Evolutionary conservation across 768 basidiomycete genomes (phyloP).

Genomic region (Boletus rubescentipes): DNA sequence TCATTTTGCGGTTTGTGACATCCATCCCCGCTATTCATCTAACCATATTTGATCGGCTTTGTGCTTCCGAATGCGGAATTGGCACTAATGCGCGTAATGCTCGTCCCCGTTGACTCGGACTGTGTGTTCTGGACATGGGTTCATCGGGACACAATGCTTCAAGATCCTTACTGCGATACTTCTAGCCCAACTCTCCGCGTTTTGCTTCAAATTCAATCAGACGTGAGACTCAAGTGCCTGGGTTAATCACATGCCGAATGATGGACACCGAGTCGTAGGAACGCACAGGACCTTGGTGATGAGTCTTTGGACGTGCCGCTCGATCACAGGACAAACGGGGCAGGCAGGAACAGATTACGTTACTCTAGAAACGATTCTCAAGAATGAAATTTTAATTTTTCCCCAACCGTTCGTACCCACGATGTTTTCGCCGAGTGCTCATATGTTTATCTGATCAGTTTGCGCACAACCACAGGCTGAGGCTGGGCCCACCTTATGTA

Average conservation of each 20-base stretch:
- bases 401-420: conserved; percentile 10
- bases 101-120: neutral
- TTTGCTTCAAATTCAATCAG: neutral
- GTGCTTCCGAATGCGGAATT: conserved; percentile 1
- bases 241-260: conserved; percentile 6
- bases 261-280: neutral
- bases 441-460: conserved; percentile 13
- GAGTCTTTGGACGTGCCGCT: neutral
- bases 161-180: neutral
- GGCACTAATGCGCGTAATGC: neutral
- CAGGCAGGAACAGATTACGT: neutral
- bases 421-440: conserved; percentile 2
- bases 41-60: conserved; percentile 20
- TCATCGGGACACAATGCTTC: conserved; percentile 1
- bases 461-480: neutral
- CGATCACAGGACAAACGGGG: conserved; percentile 1
- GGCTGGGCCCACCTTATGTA: neutral
- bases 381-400: conserved; percentile 8
- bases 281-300: neutral
- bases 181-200: neutral
- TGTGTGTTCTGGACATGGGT: neutral
- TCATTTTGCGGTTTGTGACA: conserved; percentile 1
- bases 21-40: conserved; percentile 11
- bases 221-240: conserved; percentile 3
- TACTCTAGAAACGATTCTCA: conserved; percentile 6